Evolutionary conservation across 805 yeast genomes (phyloP).

Genomic region (Schizosaccharomyces octosporus): DNA sequence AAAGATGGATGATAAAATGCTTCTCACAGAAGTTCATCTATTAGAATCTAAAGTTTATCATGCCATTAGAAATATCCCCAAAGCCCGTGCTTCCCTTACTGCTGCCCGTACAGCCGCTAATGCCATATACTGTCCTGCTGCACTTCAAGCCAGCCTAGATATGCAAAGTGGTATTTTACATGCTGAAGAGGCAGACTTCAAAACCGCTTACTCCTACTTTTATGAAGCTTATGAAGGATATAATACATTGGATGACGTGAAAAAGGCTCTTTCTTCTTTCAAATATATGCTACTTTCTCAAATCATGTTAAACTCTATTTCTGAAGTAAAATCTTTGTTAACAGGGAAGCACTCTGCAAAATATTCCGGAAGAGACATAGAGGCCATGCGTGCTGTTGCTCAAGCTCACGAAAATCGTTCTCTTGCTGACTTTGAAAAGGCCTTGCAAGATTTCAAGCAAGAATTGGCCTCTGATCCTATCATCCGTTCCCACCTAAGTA

Average conservation of each 20-base stretch:
- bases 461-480: conserved; percentile 72
- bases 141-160: conserved; percentile 80
- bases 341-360: conserved; percentile 48
- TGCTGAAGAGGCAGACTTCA: conserved; percentile 90
- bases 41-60: conserved; percentile 77
- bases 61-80: conserved; percentile 71
- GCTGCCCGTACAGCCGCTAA: conserved; percentile 96
- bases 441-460: conserved; percentile 38
- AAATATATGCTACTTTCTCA: conserved; percentile 83
- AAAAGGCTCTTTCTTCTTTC: conserved; percentile 43
- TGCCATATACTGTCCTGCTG: conserved; percentile 82
- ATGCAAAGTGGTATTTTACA: conserved; percentile 85
- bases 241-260: conserved; percentile 31
- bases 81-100: conserved; percentile 75
- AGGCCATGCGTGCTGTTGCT: conserved; percentile 87
- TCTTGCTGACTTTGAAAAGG: conserved; percentile 70
- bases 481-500: conserved; percentile 75
- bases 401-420: conserved; percentile 76
- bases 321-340: conserved; percentile 40
- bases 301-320: conserved; percentile 70
- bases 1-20: conserved; percentile 81
- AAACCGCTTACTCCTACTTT: conserved; percentile 76
- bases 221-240: conserved; percentile 86
- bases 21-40: conserved; percentile 83
- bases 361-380: conserved; percentile 63